These are phyloP conservation scores for Acer campestre DNA, from an alignment of 345 rosid genomes.

Conservation along the genomic window DNA sequence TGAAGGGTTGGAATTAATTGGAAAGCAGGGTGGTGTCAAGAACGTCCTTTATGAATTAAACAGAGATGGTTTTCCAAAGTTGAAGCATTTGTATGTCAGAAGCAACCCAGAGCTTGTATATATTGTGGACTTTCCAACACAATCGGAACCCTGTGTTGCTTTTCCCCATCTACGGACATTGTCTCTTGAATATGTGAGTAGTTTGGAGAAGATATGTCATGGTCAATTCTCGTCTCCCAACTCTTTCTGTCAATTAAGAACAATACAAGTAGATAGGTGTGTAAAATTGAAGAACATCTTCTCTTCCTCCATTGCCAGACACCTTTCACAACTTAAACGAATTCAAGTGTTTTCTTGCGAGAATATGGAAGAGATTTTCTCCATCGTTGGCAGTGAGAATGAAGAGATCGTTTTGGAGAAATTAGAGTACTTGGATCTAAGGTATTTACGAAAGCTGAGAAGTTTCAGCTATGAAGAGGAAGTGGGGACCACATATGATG, in stretches of 20 bases:
- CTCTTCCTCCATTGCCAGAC: slow-evolving; percentile 19
- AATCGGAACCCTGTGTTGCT: neutral
- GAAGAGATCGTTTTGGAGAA: too few species aligned
- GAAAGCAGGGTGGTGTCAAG: neutral
- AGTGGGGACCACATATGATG: too few species aligned
- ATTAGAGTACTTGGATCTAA: too few species aligned
- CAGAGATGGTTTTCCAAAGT: slow-evolving; percentile 6
- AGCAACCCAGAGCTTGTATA: neutral
- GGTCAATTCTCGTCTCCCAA: neutral
- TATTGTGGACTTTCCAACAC: neutral
- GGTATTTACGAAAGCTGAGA: too few species aligned
- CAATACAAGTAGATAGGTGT: slow-evolving; percentile 17
- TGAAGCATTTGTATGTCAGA: slow-evolving; percentile 13
- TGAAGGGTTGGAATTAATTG: slow-evolving; percentile 11
- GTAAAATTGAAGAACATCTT: slow-evolving; percentile 25
- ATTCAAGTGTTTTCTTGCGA: slow-evolving; percentile 20
- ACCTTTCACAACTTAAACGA: slow-evolving; percentile 24
- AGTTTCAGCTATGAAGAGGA: neutral
- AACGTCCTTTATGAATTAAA: neutral
- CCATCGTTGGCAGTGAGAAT: too few species aligned
- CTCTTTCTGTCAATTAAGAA: slow-evolving; percentile 18
- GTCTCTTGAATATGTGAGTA: neutral
- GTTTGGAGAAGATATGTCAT: slow-evolving; percentile 8
- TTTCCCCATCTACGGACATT: slow-evolving; percentile 20
- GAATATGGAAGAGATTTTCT: slow-evolving; percentile 1